Base-by-base conservation (phyloP, 257 asterid genomes). In the Parsonsia alboflavescens region DNA sequence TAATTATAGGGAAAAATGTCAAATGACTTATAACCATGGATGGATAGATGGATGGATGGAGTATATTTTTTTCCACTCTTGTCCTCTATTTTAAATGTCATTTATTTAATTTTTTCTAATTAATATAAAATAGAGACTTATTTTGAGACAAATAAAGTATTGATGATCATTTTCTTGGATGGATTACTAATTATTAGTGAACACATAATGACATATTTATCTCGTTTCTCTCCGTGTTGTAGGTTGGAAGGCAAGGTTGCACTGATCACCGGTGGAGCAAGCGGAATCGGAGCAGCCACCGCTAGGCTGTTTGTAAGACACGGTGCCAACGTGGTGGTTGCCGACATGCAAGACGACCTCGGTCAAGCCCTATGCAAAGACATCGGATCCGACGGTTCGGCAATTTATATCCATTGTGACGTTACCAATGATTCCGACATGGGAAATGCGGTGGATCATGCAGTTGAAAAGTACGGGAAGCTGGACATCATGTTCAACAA, bases 181-280 rank as follows among this genome's bases (percentile, higher is more conserved):
- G 3, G 39, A 33, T 33, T 33, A 42, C 0, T 42, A 5, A 42
- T 42, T 42, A n/a, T n/a, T n/a, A n/a, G n/a, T n/a, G n/a, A n/a
- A n/a, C 0, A 7, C 9, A 15, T n/a, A n/a, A 50, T 21, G 21
- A 3, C n/a, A 2, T 10, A 21, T 2, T 19, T 53, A 19, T 6
- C 9, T 21, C 10, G 19, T 53, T 53, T 53, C 21, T 5, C 61
- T 21, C n/a, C n/a, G 28, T 54, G 22, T 48, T 33, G 58, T 42
- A 74, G 77, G 49, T 26, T 74, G 49, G 71, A 61, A 26, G 77
- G 77, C 7, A 74, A 74, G 44, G 77, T 74, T 7, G 77, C 77
- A 2, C 0, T 74, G 42, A 61, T 74, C 1, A 74, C 77, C 9
- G 77, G 77, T 0, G 77, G 77, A 7, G 77, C 77, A 2, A 44